These are phyloP conservation scores for Pharus latifolius DNA, from an alignment of 176 grass and related monocot genomes.

Conservation along the genomic window DNA sequence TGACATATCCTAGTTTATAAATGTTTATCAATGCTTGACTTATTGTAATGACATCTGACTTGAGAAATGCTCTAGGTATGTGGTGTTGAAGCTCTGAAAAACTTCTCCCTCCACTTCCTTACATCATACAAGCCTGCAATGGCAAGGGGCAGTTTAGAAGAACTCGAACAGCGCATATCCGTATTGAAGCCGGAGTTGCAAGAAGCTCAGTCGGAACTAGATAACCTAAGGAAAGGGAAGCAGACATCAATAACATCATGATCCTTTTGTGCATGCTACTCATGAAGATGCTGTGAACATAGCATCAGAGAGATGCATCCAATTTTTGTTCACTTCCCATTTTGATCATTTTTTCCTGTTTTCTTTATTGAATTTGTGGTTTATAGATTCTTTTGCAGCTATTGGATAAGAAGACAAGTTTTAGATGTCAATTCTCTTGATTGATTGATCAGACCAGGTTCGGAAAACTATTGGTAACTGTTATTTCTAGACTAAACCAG, in stretches of 20 bases:
- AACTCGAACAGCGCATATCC: slow-evolving; percentile 60
- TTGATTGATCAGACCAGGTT: not conserved
- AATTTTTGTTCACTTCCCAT: slow-evolving; percentile 7
- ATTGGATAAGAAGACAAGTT: not conserved
- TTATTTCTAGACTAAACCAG: no score
- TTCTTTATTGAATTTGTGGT: not conserved
- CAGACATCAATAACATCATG: slow-evolving; percentile 48
- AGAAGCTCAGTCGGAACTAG: slow-evolving; percentile 64
- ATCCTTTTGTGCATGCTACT: slow-evolving; percentile 13
- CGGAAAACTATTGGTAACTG: no score
- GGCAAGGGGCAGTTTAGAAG: slow-evolving; percentile 58
- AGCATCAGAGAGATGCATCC: not conserved
- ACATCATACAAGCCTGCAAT: slow-evolving; percentile 48
- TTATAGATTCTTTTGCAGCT: slow-evolving; percentile 28
- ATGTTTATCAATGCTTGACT: not conserved
- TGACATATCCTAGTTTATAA: not conserved
- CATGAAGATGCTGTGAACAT: not conserved
- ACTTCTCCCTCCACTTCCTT: slow-evolving; percentile 70
- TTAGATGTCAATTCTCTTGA: not conserved
- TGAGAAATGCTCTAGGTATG: slow-evolving; percentile 52
- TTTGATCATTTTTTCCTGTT: slow-evolving; percentile 17
- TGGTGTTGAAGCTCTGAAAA: slow-evolving; percentile 76
- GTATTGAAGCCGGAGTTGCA: slow-evolving; percentile 49
- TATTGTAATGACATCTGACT: not conserved
- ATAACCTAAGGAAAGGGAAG: slow-evolving; percentile 77